Conservation (phyloP, 2,329 filamentous ascomycete species). For the Fusarium nelsonii region DNA sequence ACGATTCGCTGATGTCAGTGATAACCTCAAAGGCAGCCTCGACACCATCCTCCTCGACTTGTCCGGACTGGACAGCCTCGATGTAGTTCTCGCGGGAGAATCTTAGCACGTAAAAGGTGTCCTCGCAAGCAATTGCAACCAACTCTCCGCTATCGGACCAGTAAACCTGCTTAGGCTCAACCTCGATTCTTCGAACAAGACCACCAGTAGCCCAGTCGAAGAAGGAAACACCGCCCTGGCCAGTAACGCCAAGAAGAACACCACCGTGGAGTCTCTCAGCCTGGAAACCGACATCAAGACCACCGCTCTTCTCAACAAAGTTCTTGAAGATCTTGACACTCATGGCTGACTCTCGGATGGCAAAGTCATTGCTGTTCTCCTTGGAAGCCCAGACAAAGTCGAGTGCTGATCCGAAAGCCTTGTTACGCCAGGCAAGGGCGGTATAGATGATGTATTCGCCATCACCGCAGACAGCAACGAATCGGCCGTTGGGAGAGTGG, state of each 20-base stretch:
- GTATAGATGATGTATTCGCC: constrained; percentile 99
- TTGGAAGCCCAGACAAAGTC: constrained; percentile 98
- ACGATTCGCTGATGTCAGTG: constrained; percentile 93
- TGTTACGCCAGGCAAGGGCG: constrained; percentile 94
- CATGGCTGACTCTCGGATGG: constrained; percentile 92
- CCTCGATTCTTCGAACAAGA: constrained; percentile 91
- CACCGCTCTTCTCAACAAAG: constrained; percentile 90
- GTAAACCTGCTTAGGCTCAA: constrained; percentile 80
- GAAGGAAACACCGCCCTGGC: constrained; percentile 93
- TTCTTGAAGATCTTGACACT: constrained; percentile 98
- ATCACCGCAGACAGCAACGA: constrained; percentile 85
- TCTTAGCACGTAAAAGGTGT: constrained; percentile 92
- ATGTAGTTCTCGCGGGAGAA: constrained; percentile 92
- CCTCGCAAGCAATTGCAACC: constrained; percentile 91
- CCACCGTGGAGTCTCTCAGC: constrained; percentile 92
- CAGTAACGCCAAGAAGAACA: constrained; percentile 91
- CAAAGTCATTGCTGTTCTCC: constrained; percentile 98
- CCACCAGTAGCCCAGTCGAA: constrained; percentile 95
- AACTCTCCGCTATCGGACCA: constrained; percentile 98
- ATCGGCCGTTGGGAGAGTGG: constrained; percentile 95
- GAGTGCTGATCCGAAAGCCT: constrained; percentile 93
- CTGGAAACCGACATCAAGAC: constrained; percentile 93
- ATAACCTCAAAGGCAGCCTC: constrained; percentile 97
- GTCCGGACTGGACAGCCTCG: constrained; percentile 82
- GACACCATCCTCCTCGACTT: constrained; percentile 90